Evolutionary conservation across 768 basidiomycete species (phyloP), one percentile per base, ranked within the genome.

Genomic region (Macrolepiota fuliginosa): DNA sequence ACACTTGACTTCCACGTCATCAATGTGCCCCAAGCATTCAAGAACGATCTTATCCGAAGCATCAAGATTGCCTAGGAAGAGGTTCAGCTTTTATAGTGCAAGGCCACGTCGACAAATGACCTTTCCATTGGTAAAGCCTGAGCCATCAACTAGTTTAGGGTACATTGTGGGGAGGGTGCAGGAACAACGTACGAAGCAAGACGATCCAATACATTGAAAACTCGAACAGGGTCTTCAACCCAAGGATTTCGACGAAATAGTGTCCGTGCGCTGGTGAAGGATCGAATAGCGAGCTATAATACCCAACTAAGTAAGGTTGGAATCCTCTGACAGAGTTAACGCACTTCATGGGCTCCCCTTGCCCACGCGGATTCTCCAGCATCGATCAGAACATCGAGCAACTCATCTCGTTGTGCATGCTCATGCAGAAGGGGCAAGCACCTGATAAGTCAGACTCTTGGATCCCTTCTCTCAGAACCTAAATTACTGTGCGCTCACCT

Each of bases 311-410:
- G 24, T 12, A 50, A 40, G 19, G n/a, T 27, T 22, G 27, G 10
- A 42, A 39, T 27, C 5, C 4, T 29, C 9, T 19, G 19, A 37
- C 39, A 13, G 11, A n/a, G 3, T 40, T 4, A 25, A 61, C 65
- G 52, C 68, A 89, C 88, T 77, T 91, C 90, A 67, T 90, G 89
- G 37, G 90, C 90, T 24, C 90, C 90, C 55, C 88, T 80, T 7
- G 83, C 80, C 78, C 86, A 84, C 4, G 90, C 87, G 39, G 87
- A 84, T 66, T 89, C 86, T 1, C 87, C 89, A 22, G 89, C 88
- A 55, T 88, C 83, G 19, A 88, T 81, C 9, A 90, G 74, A 25
- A 87, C 80, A 59, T 82, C 77, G 29, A 89, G 69, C 24, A 89
- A 68, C 64, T 86, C 85, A 54, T 85, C 86, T 50, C 86, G 80